A percentile compares a stretch with the other conserved stretches of the same genome.
phyloP scores from a whole-genome alignment of 208 protist genomes.

The Leishmania major region DNA sequence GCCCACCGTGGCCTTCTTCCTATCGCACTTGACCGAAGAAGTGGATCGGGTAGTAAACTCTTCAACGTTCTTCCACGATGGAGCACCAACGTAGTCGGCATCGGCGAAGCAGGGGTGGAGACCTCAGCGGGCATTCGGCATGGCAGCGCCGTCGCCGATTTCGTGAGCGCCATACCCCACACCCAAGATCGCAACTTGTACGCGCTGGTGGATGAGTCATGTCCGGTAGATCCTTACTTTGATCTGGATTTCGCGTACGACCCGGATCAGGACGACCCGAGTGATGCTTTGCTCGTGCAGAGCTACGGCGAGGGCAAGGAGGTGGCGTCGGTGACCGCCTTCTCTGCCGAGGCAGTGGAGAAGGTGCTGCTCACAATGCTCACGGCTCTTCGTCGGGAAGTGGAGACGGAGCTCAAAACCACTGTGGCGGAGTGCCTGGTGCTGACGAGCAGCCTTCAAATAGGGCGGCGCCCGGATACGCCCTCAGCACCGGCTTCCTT shows the following conservation, averaged over 20 bases:
- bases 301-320: not conserved
- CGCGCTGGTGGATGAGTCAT: constrained; percentile 70
- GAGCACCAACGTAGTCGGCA: not conserved
- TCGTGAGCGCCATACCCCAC: constrained; percentile 55
- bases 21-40: constrained; percentile 49
- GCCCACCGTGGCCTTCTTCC: constrained; percentile 42
- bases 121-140: not conserved
- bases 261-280: constrained; percentile 3
- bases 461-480: not conserved
- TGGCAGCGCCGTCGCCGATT: constrained; percentile 38
- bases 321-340: not conserved
- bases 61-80: constrained; percentile 63
- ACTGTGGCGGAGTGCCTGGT: constrained; percentile 56
- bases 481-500: not conserved
- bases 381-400: constrained; percentile 32
- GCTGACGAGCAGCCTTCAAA: constrained; percentile 67
- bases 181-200: constrained; percentile 71
- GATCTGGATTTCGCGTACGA: constrained; percentile 73
- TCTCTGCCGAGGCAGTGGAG: constrained; percentile 38
- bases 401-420: constrained; percentile 43
- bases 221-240: constrained; percentile 82
- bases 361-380: constrained; percentile 42
- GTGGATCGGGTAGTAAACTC: constrained; percentile 62
- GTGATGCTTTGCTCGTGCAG: constrained; percentile 15
- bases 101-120: not conserved